Conservation (phyloP, 441 rosid genomes). For the Arabidopsis hybrid region DNA sequence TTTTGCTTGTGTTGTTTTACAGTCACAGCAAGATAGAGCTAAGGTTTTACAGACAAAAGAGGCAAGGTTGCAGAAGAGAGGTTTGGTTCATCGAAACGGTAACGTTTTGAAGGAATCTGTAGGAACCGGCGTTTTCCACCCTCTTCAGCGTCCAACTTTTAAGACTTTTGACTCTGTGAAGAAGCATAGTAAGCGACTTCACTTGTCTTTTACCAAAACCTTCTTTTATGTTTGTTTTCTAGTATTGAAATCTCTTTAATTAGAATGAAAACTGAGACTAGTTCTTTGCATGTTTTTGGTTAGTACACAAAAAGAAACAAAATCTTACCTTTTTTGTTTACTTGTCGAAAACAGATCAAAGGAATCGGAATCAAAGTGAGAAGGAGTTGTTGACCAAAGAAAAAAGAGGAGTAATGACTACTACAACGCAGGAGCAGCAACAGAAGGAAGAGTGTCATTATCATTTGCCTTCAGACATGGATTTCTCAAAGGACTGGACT, state of each 20-base stretch:
- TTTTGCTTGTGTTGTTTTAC: background rate
- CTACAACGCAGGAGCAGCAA: background rate
- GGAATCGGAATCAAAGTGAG: slow-evolving; percentile 9
- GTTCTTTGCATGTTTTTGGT: background rate
- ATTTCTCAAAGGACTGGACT: slow-evolving; percentile 33
- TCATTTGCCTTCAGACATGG: slow-evolving; percentile 36
- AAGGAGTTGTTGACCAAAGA: background rate
- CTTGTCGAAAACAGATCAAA: slow-evolving; percentile 20
- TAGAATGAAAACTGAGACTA: background rate
- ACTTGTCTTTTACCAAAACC: background rate
- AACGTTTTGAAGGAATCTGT: slow-evolving; percentile 27
- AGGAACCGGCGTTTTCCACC: slow-evolving; percentile 38
- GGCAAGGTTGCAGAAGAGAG: background rate
- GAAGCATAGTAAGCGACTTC: slow-evolving; percentile 14
- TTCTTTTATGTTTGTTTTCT: background rate
- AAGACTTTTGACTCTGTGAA: background rate
- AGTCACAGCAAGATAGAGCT: slow-evolving; percentile 1
- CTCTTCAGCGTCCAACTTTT: slow-evolving; percentile 5
- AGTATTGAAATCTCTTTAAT: background rate
- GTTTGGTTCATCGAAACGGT: slow-evolving; percentile 15
- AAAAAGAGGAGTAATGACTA: background rate
- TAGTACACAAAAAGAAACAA: background rate
- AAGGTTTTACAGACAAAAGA: slow-evolving; percentile 21
- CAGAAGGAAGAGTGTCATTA: slow-evolving; percentile 33
- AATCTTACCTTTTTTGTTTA: background rate